These are phyloP conservation scores for Trematosphaeria pertusa DNA, from an alignment of 2,329 filamentous ascomycete genomes.

Conservation along the genomic window DNA sequence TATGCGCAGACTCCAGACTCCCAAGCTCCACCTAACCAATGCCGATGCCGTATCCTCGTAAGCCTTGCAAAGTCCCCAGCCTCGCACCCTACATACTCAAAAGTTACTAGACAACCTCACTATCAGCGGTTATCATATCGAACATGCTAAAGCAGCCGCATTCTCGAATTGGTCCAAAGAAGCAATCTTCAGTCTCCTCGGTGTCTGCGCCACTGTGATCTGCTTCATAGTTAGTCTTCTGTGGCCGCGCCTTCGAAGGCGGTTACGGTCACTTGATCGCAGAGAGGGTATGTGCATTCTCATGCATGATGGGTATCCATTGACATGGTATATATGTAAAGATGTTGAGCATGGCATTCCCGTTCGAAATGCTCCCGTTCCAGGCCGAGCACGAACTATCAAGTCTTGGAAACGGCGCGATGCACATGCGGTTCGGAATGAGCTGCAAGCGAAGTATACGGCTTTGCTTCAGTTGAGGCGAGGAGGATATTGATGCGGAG, in stretches of 20 bases:
- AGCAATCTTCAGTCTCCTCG: background rate
- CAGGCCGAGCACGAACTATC: background rate
- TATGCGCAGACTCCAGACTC: too few relatives aligned
- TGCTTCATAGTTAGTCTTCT: background rate
- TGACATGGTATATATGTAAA: too few relatives aligned
- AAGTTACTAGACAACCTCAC: too few relatives aligned
- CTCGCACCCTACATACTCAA: too few relatives aligned
- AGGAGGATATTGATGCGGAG: constrained; percentile 2
- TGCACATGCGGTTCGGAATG: background rate
- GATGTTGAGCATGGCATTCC: background rate
- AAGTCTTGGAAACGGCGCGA: background rate
- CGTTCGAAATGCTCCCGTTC: background rate
- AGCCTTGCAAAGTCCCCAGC: too few relatives aligned
- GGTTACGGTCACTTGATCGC: background rate
- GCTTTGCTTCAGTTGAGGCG: background rate
- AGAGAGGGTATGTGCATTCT: background rate
- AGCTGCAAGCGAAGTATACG: background rate
- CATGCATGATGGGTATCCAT: background rate
- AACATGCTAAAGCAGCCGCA: too few relatives aligned
- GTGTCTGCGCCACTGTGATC: background rate
- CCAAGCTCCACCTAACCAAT: too few relatives aligned
- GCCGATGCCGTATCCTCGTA: too few relatives aligned
- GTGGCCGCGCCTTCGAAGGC: background rate
- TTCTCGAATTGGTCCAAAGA: constrained; percentile 1
- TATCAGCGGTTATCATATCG: too few relatives aligned